Evolutionary conservation across 2,329 filamentous ascomycete species (phyloP).

Genomic region (Phyllosticta capitalensis): DNA sequence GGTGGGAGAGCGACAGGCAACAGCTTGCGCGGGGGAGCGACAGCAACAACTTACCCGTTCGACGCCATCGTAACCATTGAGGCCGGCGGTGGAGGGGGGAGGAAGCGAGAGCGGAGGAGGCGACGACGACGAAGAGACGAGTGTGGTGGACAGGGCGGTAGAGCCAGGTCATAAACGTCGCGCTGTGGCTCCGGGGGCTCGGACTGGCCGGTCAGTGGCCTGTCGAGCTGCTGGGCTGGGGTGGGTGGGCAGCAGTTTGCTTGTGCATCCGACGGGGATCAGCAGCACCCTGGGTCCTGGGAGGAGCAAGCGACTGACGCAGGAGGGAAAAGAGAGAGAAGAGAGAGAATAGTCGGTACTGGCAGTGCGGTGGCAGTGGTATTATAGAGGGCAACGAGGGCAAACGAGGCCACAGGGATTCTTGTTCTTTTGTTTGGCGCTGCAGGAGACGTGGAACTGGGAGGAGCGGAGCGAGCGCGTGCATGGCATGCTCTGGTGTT

Average conservation of each 20-base stretch:
- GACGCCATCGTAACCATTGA: constrained; percentile 36
- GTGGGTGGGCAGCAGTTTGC: constrained; percentile 3
- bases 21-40: too few relatives aligned
- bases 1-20: constrained; percentile 1
- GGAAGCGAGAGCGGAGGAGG: constrained; percentile 2
- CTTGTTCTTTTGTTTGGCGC: background rate
- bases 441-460: background rate
- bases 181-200: constrained; percentile 7
- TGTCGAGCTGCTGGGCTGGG: constrained; percentile 5
- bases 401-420: background rate
- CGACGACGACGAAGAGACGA: background rate
- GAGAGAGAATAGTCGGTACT: background rate
- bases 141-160: constrained; percentile 8
- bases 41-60: constrained; percentile 37
- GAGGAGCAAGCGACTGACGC: too few relatives aligned
- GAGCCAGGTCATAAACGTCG: constrained; percentile 6
- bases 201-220: constrained; percentile 6
- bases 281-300: background rate
- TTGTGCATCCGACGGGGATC: background rate
- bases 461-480: background rate
- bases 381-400: background rate
- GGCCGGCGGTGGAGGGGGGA: background rate
- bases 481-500: too few relatives aligned
- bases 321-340: too few relatives aligned
- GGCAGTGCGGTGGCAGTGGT: background rate